Evolutionary conservation across 2,329 filamentous ascomycete species (phyloP), one percentile per base, ranked within the genome.

Genomic region (Aspergillus hiratsukae): DNA sequence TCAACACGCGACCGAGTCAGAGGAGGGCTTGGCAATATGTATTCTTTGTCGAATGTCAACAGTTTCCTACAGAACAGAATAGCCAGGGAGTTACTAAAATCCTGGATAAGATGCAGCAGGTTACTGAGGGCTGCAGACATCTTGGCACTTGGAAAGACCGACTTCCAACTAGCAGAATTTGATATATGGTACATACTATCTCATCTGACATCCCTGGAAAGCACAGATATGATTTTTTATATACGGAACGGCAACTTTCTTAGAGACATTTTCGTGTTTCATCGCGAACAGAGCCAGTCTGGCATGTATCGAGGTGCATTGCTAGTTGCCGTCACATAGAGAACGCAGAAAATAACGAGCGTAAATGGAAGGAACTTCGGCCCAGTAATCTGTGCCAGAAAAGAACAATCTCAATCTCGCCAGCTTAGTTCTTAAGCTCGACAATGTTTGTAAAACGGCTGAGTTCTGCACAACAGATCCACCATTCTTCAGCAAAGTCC

Each of bases 1-100:
- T 97, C 73, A 92, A 91, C 70, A 91, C 89, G 62, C 78, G 93
- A 61, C 93, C 93, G 4, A 91, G 89, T 66, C 82, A 89, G 55
- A 78, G 82, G 41, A 76, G 79, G 63, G 85, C 88, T 21, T 97
- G 96, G 84, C 87, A 95, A 71, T 97, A 97, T 75, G 83, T 97
- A 40, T 97, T 97, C 76, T 92, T 97, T 69, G 87, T 97, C 29
- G 93, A 97, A 78, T 91, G 96, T 66, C 83, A 88, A 70, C 87
- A 88, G 14, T 57, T 60, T n/a, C 58, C 63, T 6, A 65, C 65
- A 10, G 58, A 58, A 23, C 63, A 69, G 51, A 66, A 67, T 53
- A 59, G 60, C 51, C 68, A 70, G 23, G 62, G 64, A 10, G 70
- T 70, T 29, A 54, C 68, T 6, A 61, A 62, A 8, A 66, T 75